Conservation (phyloP, 345 rosid genomes). For the Citrus sinensis region DNA sequence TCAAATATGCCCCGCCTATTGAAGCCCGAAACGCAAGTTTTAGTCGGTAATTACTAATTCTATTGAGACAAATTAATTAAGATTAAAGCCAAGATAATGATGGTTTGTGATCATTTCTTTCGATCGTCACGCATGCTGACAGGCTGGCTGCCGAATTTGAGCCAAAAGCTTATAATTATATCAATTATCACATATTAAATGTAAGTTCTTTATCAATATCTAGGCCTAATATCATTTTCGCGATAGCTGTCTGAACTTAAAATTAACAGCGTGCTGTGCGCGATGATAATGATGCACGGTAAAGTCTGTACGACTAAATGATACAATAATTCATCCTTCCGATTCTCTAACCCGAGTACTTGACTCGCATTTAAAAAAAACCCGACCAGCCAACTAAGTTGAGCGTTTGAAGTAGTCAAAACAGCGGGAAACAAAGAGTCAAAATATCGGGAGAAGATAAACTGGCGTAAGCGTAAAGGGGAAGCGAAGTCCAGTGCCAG, state of each 20-base stretch:
- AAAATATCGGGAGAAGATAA: conserved; percentile 1
- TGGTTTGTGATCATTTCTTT: neutral
- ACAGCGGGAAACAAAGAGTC: neutral
- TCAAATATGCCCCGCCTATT: too few species aligned
- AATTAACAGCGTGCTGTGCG: too few species aligned
- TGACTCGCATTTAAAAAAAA: neutral
- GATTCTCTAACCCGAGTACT: neutral
- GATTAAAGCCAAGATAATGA: neutral
- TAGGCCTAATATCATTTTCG: neutral
- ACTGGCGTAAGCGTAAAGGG: conserved; percentile 1
- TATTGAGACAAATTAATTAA: neutral
- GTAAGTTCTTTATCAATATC: neutral
- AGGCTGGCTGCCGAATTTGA: neutral
- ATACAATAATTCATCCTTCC: neutral
- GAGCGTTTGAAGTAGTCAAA: neutral
- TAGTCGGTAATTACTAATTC: neutral
- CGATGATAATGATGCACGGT: too few species aligned
- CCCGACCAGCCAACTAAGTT: neutral
- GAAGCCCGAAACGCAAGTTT: neutral
- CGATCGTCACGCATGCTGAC: neutral
- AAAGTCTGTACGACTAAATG: too few species aligned
- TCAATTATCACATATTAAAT: too few species aligned
- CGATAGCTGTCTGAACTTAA: neutral
- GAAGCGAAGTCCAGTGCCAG: neutral
- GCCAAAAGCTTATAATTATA: neutral